Evolutionary conservation across 1,284 basidiomycete species (phyloP), one percentile per base, ranked within the genome.

Genomic region (Puccinia polysora): DNA sequence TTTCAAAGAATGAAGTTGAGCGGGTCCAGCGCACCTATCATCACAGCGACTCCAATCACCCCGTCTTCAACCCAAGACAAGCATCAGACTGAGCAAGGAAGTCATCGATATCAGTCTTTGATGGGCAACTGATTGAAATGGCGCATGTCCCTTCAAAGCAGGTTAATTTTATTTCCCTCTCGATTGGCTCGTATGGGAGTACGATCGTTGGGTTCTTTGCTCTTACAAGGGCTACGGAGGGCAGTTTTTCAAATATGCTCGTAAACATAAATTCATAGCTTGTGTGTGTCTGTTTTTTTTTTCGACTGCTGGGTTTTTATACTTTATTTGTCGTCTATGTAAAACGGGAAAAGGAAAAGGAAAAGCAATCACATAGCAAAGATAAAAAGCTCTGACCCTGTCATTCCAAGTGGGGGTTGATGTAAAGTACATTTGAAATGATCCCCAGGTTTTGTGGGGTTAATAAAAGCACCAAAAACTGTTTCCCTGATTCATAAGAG

Each of bases 161-260:
- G 20, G 34, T 14, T 55, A 32, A 14, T 56, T 56, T 36, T 36
- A 20, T 36, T 56, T 28, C 38, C 18, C 55, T 55, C 28, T n/a
- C 12, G 2, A 3, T 14, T 36, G 32, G 20, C n/a, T 56, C 38
- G 10, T 56, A 2, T 36, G 55, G 32, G 34, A 15, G 10, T 18
- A 32, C 28, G 2, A 36, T 36, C 38, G 32, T 56, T 2, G 34
- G 32, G 18, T 56, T 56, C 25, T 36, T 36, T 7, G 30, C 32
- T 32, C 38, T 4, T 56, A 36, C 38, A 56, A 56, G 55, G 38
- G 23, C 23, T 30, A 20, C 10, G 34, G 55, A 56, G 38, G 38
- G 38, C 55, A 56, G 32, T 18, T 56, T 56, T 56, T 56, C 55
- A 56, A 56, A 56, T 56, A 36, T 56, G 55, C 55, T 34, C 38